These are phyloP conservation scores for Linaria vulgaris DNA, from an alignment of 257 asterid species.

Conservation along the genomic window DNA sequence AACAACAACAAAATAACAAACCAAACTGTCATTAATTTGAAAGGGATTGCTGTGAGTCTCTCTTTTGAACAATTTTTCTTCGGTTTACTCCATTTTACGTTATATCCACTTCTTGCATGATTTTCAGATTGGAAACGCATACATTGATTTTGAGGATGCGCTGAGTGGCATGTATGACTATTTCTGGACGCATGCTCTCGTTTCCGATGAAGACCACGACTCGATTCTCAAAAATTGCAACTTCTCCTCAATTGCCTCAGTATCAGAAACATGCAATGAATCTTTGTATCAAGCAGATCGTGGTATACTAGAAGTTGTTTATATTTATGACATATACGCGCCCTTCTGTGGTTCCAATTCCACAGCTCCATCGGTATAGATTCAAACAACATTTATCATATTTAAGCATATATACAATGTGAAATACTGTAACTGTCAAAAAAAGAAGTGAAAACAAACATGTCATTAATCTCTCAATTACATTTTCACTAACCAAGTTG, in stretches of 20 bases:
- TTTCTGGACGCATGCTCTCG: conserved; percentile 55
- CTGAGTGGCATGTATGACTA: conserved; percentile 41
- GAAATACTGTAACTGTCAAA: no score
- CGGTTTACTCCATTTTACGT: background rate
- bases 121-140: conserved; percentile 63
- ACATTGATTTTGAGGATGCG: conserved; percentile 33
- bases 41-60: conserved; percentile 61
- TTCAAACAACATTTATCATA: no score
- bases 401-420: no score
- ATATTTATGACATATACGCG: conserved; percentile 44
- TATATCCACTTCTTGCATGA: background rate
- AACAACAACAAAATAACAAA: conserved; percentile 42
- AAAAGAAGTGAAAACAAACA: no score
- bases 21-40: conserved; percentile 48
- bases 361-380: conserved; percentile 32
- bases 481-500: no score
- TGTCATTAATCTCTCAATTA: no score
- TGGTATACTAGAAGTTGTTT: conserved; percentile 29
- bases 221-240: conserved; percentile 44
- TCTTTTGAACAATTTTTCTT: background rate
- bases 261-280: conserved; percentile 25
- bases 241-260: conserved; percentile 24
- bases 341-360: conserved; percentile 42
- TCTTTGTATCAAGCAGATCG: conserved; percentile 18
- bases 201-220: conserved; percentile 56